Percentiles rank a stretch among this genome's conserved stretches.
Evolutionary conservation across 2,329 filamentous ascomycete genomes (phyloP).

Genomic region (Cladorrhinum sp.): DNA sequence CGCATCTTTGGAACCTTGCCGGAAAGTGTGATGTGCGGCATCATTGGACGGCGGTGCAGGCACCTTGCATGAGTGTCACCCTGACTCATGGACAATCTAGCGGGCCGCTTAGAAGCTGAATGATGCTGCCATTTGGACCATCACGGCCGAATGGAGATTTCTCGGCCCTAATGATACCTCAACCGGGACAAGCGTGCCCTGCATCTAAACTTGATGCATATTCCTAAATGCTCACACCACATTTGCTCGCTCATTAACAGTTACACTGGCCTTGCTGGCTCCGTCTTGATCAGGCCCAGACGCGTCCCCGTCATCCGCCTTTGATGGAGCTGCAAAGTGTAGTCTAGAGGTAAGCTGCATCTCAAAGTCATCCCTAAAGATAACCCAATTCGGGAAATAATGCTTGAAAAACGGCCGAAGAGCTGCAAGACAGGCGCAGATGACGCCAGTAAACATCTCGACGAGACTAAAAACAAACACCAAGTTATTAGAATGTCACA

Average conservation of each 20-base stretch:
- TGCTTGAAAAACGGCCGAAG: constrained; percentile 15
- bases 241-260: background rate
- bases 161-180: no score
- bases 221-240: background rate
- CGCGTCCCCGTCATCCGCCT: background rate
- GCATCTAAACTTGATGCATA: no score
- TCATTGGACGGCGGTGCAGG: background rate
- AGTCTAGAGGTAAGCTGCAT: background rate
- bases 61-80: background rate
- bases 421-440: constrained; percentile 18
- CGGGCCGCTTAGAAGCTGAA: no score
- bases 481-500: no score
- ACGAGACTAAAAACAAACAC: constrained; percentile 10
- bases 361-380: constrained; percentile 9
- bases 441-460: constrained; percentile 13
- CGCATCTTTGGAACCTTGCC: background rate
- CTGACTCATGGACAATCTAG: no score
- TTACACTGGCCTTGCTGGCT: background rate
- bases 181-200: no score
- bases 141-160: no score
- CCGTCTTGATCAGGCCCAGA: background rate
- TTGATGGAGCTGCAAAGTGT: background rate
- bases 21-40: background rate
- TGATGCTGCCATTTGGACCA: no score
- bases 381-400: constrained; percentile 13